Evolutionary conservation across 2,329 filamentous ascomycete species (phyloP), one percentile per base, ranked within the genome.

Genomic region (Penicillium italicum): DNA sequence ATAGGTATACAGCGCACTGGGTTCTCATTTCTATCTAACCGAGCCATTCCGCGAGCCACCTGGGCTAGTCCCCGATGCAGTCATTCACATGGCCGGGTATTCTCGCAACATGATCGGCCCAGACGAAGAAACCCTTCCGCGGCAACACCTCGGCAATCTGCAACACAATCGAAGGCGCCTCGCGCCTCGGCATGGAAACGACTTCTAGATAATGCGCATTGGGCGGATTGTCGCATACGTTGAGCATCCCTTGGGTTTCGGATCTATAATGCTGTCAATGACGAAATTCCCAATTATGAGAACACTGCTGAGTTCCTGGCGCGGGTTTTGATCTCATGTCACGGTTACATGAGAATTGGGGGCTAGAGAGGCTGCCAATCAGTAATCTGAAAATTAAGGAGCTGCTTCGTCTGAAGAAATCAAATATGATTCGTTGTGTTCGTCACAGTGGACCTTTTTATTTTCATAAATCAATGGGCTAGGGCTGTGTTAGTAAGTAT

Each of bases 251-350:
- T 87, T 10, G 84, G 84, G 0, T 87, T 84, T 61, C 82, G 86
- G 64, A 72, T 86, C 0, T 87, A 86, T 69, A 87, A 87, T 64
- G 84, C 83, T 1, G 84, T 82, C 0, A 87, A 87, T 63, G 79
- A 84, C 62, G 81, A 77, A 3, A 85, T 85, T 46, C 86, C 83
- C 0, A 80, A 66, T 47, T 59, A 80, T 4, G 77, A 73, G 9
- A 68, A 80, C 0, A 84, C 82, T 0, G 72, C 71, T 41, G 75
- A 81, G 54, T 83, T 85, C 55, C 62, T 86, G 51, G 72, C 77
- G 62, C 74, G 79, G 62, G 70, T 70, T 10, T 10, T 79, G 75
- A 51, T 82, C 82, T 0, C 71, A 77, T 20, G 79, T 77, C 14
- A 74, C 76, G 1, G 74, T 87, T 41, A 82, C 77, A 26, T 72